Evolutionary conservation across 148 eudicot genomes (phyloP).

Genomic region (Pouteria glomerata): DNA sequence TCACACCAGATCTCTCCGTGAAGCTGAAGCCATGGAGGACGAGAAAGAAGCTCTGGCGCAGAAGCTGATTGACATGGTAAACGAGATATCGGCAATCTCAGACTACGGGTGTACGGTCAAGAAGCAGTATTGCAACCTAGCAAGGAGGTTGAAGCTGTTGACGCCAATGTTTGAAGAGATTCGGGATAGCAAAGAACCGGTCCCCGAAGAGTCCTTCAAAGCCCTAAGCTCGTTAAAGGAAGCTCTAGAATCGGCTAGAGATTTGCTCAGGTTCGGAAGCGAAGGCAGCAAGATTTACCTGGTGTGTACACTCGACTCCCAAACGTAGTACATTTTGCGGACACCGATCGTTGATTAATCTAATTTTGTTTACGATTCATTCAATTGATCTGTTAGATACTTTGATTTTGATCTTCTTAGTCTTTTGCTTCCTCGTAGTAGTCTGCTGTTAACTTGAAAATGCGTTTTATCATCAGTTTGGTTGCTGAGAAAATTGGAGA

Average conservation of each 20-base stretch:
- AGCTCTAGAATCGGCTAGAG: constrained; percentile 49
- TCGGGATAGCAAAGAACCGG: constrained; percentile 40
- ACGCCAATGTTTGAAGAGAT: constrained; percentile 92
- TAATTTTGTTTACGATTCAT: neutral
- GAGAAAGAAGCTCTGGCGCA: constrained; percentile 38
- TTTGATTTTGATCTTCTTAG: constrained; percentile 7
- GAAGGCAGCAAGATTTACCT: constrained; percentile 80
- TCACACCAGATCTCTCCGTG: neutral
- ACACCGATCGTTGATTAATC: neutral
- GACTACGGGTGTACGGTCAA: constrained; percentile 56
- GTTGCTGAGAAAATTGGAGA: neutral
- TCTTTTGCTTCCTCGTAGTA: neutral
- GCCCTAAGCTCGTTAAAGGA: constrained; percentile 22
- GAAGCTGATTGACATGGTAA: constrained; percentile 44
- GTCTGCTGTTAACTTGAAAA: neutral
- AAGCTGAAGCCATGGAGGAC: constrained; percentile 38
- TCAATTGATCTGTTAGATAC: neutral
- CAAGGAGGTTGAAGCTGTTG: constrained; percentile 70
- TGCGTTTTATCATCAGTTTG: neutral
- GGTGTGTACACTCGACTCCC: constrained; percentile 31
- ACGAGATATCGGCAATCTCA: constrained; percentile 51
- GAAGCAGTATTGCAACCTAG: constrained; percentile 69
- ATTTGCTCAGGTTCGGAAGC: constrained; percentile 60
- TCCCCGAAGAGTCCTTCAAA: constrained; percentile 24
- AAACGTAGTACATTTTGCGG: neutral